phyloP scores from a whole-genome alignment of 352 stramenopile species.

The Pythium volutum region DNA sequence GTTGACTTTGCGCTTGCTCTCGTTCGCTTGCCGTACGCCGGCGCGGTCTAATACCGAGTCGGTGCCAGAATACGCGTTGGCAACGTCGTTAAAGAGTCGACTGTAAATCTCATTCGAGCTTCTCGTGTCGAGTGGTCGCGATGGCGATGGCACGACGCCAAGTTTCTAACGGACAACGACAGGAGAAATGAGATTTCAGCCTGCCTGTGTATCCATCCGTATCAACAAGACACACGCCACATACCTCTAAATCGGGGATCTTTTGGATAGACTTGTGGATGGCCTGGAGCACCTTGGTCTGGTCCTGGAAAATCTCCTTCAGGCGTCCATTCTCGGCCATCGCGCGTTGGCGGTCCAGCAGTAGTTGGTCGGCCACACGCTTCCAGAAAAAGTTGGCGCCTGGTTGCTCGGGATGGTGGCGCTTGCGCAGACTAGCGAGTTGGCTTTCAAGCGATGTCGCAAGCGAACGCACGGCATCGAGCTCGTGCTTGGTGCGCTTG shows the following conservation, averaged over 20 bases:
- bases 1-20: slow-evolving; percentile 35
- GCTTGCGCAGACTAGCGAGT: slow-evolving; percentile 34
- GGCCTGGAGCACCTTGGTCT: slow-evolving; percentile 22
- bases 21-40: slow-evolving; percentile 15
- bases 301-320: slow-evolving; percentile 37
- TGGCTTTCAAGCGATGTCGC: slow-evolving; percentile 43
- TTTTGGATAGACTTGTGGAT: slow-evolving; percentile 23
- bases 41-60: slow-evolving; percentile 34
- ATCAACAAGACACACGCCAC: neutral
- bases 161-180: slow-evolving; percentile 23
- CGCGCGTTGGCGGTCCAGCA: slow-evolving; percentile 41
- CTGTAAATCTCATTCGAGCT: slow-evolving; percentile 29
- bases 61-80: slow-evolving; percentile 28
- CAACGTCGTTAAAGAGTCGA: slow-evolving; percentile 38
- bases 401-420: slow-evolving; percentile 25
- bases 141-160: slow-evolving; percentile 3
- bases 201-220: neutral
- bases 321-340: slow-evolving; percentile 48
- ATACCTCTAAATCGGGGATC: slow-evolving; percentile 24
- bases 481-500: slow-evolving; percentile 51
- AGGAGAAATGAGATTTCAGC: slow-evolving; percentile 1
- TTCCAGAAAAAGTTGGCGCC: slow-evolving; percentile 40
- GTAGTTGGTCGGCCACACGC: slow-evolving; percentile 38
- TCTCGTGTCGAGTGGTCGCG: neutral
- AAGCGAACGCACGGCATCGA: slow-evolving; percentile 46